Evolutionary conservation across 139 green algal genomes (phyloP).

Genomic region (Gonium pectorale): DNA sequence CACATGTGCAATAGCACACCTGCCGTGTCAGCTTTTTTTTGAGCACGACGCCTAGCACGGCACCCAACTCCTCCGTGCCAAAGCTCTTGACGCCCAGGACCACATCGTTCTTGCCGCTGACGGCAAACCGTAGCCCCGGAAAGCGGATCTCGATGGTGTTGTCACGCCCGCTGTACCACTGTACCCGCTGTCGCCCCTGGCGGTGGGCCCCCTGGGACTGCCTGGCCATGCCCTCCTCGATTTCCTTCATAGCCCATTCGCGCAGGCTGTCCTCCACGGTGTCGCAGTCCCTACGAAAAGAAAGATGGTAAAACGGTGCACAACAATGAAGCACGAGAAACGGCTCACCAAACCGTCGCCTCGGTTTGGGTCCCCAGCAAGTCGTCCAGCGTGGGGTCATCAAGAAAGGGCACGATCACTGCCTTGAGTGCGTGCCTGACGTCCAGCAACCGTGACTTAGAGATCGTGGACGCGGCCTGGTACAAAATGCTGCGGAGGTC

Average conservation of each 20-base stretch:
- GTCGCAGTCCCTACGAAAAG: background rate
- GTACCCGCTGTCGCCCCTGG: background rate
- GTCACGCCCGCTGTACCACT: background rate
- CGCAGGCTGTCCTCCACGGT: background rate
- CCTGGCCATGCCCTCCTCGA: background rate
- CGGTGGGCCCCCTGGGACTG: background rate
- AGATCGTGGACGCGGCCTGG: background rate
- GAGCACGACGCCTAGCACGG: background rate
- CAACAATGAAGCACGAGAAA: too few species aligned
- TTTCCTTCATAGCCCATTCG: background rate
- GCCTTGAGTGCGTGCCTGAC: background rate
- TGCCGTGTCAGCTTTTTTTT: constrained; percentile 4
- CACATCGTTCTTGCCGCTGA: constrained; percentile 8
- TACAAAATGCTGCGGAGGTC: background rate
- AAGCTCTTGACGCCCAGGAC: constrained; percentile 2
- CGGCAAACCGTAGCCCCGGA: background rate
- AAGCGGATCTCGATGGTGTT: background rate
- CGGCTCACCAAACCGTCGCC: background rate
- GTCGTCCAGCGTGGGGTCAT: background rate
- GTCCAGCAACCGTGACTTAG: background rate
- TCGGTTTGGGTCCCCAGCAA: background rate
- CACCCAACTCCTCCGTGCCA: background rate
- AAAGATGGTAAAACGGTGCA: background rate
- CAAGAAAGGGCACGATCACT: background rate
- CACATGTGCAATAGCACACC: background rate